Conservation (phyloP, 768 basidiomycete species). For the Russula ochroleuca region DNA sequence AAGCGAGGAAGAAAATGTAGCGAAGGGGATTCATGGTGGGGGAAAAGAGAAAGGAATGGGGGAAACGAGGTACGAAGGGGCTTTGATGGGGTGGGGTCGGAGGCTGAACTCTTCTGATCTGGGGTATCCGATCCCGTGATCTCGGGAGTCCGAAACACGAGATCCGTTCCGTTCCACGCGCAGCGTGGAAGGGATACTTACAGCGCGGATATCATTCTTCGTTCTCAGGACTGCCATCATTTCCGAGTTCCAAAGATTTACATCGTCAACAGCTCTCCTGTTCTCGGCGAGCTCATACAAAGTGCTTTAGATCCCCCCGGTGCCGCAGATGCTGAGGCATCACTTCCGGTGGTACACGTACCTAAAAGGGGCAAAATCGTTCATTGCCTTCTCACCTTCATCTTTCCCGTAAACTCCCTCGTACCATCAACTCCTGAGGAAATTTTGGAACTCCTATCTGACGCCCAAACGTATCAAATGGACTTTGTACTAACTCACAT, state of each 20-base stretch:
- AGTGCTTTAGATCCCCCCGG: background rate
- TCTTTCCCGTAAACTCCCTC: background rate
- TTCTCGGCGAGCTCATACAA: background rate
- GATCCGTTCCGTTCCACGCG: too few relatives aligned
- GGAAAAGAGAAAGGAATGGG: too few relatives aligned
- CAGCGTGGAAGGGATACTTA: too few relatives aligned
- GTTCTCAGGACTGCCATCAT: background rate
- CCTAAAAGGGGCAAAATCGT: background rate
- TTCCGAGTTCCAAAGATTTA: background rate
- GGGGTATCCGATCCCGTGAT: too few relatives aligned
- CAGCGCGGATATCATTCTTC: background rate
- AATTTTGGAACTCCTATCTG: constrained; percentile 3
- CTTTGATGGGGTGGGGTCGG: too few relatives aligned
- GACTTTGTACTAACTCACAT: background rate
- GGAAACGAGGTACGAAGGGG: too few relatives aligned
- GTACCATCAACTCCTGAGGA: background rate
- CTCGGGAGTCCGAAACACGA: too few relatives aligned
- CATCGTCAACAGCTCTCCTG: background rate
- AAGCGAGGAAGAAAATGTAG: too few relatives aligned
- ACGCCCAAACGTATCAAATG: constrained; percentile 11
- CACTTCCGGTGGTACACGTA: background rate
- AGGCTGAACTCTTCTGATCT: too few relatives aligned
- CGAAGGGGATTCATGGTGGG: too few relatives aligned
- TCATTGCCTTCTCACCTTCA: constrained; percentile 12
- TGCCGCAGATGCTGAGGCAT: background rate